Evolutionary conservation across 306 rosid genomes (phyloP), one percentile per base, ranked within the genome.

Genomic region (Spatholobus suberectus): DNA sequence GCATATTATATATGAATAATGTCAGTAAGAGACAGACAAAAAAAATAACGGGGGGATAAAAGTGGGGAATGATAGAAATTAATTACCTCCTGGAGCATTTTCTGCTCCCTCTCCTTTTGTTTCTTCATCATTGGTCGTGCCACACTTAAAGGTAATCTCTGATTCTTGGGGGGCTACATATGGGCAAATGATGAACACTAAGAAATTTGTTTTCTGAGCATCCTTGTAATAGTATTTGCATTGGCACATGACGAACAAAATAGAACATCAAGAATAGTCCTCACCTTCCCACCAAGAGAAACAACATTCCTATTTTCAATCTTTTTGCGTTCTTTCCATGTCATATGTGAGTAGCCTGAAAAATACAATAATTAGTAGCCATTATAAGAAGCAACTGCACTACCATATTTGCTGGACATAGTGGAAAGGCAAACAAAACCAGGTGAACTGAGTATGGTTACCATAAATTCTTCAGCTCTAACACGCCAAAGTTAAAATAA

Each of bases 201-300:
- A 52, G 57, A 80, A 57, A 46, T 72, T 37, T 41, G 70, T 63
- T 76, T 70, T 26, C 21, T 1, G 37, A 44, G 41, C 17, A 71
- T 40, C 34, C 47, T 38, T 38, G 27, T 81, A 41, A 49, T 62
- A 11, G 18, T 14, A 52, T 44, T 76, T 66, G 49, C 46, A 43
- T 32, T 55, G 13, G 69, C 38, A 73, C 51, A 23, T 4, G 37
- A 29, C 18, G 5, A 73, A 68, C 70, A 69, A 76, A 69, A 79
- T n/a, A 43, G 11, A 67, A 40, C 46, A 87, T 73, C 41, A 83
- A 37, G 67, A 61, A 81, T 27, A 46, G 29, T 54, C 34, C 86
- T 69, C 85, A 93, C 97, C 95, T 95, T 95, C 67, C 98, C 97
- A 54, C 98, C 98, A 40, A 93, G 91, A 70, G 95, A 87, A 77